phyloP scores from a whole-genome alignment of 75 land plant species.

The Sequoiadendron giganteum region DNA sequence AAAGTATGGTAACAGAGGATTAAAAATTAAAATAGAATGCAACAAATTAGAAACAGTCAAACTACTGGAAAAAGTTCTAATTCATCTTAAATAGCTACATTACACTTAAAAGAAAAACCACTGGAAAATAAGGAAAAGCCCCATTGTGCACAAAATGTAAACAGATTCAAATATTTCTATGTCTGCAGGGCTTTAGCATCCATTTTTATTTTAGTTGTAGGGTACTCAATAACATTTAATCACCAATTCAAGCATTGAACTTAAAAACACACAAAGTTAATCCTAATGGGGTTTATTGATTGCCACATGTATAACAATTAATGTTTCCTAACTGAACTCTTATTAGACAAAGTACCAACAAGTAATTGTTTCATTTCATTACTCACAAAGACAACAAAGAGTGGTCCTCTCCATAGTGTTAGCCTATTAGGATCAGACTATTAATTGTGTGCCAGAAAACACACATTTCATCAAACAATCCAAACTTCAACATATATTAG shows the following conservation, averaged over 20 bases:
- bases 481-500: neutral
- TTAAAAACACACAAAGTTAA: neutral
- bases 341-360: neutral
- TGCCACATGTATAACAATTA: neutral
- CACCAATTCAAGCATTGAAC: neutral
- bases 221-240: neutral
- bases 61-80: neutral
- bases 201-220: neutral
- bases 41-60: neutral
- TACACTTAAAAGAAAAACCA: neutral
- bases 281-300: neutral
- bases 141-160: neutral
- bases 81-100: neutral
- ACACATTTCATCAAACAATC: neutral
- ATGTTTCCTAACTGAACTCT: neutral
- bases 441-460: neutral
- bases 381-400: neutral
- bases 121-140: no score
- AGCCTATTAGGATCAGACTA: neutral
- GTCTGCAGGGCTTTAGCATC: neutral
- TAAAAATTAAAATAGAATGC: neutral
- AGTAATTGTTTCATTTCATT: neutral
- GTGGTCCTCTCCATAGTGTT: neutral
- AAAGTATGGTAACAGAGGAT: neutral
- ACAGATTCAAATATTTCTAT: neutral